Conservation (phyloP, 164 flowering plant genomes). For the Vitis rotundifolia region DNA sequence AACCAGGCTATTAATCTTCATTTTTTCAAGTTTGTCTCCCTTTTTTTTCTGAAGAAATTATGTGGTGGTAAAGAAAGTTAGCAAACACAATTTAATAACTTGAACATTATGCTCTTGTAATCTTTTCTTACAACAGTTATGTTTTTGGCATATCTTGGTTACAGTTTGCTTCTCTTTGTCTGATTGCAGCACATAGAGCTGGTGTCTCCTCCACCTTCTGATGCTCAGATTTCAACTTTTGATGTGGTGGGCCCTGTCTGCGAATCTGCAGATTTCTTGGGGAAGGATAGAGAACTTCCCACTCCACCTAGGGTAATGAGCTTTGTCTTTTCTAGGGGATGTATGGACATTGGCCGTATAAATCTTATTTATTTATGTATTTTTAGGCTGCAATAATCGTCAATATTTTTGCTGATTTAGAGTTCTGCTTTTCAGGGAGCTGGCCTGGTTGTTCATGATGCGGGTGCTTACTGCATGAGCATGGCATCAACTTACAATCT, state of each 20-base stretch:
- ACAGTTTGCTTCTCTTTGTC: neutral
- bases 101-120: neutral
- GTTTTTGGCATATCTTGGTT: neutral
- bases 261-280: constrained; percentile 97
- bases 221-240: constrained; percentile 67
- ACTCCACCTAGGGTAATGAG: constrained; percentile 69
- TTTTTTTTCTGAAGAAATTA: neutral
- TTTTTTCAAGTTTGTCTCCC: neutral
- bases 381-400: neutral
- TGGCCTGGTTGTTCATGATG: constrained; percentile 96
- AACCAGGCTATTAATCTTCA: neutral
- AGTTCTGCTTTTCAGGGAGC: constrained; percentile 58
- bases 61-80: no score
- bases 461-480: constrained; percentile 99
- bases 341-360: neutral
- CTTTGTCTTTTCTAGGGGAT: neutral
- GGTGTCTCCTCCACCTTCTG: constrained; percentile 70
- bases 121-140: neutral
- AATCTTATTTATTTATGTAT: no score
- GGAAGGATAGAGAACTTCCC: constrained; percentile 90
- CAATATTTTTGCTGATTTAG: constrained; percentile 3
- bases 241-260: constrained; percentile 99
- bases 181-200: constrained; percentile 87
- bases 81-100: no score
- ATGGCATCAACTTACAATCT: constrained; percentile 99